A percentile compares a stretch with the other conserved stretches of the same genome.
phyloP scores from a whole-genome alignment of 306 rosid genomes.

The Inga leiocalycina region DNA sequence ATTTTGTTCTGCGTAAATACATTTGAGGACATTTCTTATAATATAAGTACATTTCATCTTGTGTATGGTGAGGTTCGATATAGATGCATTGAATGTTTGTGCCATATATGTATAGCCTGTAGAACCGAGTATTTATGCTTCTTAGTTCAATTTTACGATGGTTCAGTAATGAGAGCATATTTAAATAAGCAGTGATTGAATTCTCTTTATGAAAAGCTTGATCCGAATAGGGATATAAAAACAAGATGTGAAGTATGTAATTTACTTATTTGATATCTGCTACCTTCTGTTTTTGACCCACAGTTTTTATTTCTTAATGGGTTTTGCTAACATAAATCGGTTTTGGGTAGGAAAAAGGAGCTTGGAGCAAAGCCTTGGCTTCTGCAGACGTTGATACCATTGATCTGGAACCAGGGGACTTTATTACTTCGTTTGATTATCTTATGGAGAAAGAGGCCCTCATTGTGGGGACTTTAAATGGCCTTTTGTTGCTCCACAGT shows the following conservation, averaged over 20 bases:
- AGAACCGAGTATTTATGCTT: not conserved
- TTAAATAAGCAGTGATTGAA: not conserved
- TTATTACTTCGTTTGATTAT: constrained; percentile 74
- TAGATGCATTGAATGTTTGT: not conserved
- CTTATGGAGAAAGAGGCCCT: constrained; percentile 94
- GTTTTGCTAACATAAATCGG: not conserved
- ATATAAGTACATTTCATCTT: not conserved
- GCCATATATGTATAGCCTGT: not conserved
- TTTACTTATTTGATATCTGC: not conserved
- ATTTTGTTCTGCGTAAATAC: not conserved
- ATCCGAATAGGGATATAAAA: not conserved
- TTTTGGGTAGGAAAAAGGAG: constrained; percentile 54
- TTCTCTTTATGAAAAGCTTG: not conserved
- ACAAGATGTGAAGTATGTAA: not conserved
- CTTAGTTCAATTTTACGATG: not conserved
- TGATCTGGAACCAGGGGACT: constrained; percentile 68
- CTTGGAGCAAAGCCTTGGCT: constrained; percentile 52
- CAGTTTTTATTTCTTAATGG: not conserved
- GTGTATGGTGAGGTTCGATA: not conserved
- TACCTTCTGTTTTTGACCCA: not conserved
- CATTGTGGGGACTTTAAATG: constrained; percentile 72
- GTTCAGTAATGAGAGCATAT: not conserved
- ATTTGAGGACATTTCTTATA: not conserved
- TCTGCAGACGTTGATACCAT: constrained; percentile 47
- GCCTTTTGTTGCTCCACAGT: constrained; percentile 62